Evolutionary conservation across 192 early-diverging fungal genomes (phyloP), one percentile per base, ranked within the genome.

Genomic region (Entomortierella parvispora): DNA sequence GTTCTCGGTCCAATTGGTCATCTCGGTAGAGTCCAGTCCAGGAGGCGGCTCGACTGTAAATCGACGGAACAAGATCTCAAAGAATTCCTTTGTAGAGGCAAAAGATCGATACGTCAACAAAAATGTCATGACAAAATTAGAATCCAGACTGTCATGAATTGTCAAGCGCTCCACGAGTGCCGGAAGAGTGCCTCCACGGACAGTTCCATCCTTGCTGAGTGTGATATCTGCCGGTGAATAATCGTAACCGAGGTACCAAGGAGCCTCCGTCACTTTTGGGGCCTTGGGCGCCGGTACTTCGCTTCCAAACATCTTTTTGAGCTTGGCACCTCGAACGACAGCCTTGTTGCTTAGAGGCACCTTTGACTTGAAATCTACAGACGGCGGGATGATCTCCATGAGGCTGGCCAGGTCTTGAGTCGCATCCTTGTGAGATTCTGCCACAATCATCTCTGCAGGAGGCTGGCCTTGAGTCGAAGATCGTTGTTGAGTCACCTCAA

Each of bases 81-180:
- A 87, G 34, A 99, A 87, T 62, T 94, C 90, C 2, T 77, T 81
- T 0, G 95, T 90, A 0, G 91, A 87, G 4, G 90, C 88, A 63
- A 98, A 98, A 23, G 95, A 95, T 43, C 94, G 93, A 84, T 97
- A 99, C 4, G 97, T 98, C 34, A 99, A 83, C 61, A 99, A 74
- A 79, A 99, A 98, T 0, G 96, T 93, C 31, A 85, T 88, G 33
- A 89, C 90, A 83, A 94, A 98, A 70, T 89, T 90, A 43, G 90
- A 79, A 61, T 98, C 96, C 6, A 85, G 52, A n/a, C 89, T 85
- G 62, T 99, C 95, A 61, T 99, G 97, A n/a, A 93, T 71, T 0
- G 96, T 97, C 69, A 99, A 85, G 25, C 95, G 86, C 80, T 96
- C 95, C 15, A 96, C 85, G 10, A 99, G 81, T 32, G 95, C 95